phyloP scores from a whole-genome alignment of 2,329 filamentous ascomycete species.

The Sporothrix phasma region DNA sequence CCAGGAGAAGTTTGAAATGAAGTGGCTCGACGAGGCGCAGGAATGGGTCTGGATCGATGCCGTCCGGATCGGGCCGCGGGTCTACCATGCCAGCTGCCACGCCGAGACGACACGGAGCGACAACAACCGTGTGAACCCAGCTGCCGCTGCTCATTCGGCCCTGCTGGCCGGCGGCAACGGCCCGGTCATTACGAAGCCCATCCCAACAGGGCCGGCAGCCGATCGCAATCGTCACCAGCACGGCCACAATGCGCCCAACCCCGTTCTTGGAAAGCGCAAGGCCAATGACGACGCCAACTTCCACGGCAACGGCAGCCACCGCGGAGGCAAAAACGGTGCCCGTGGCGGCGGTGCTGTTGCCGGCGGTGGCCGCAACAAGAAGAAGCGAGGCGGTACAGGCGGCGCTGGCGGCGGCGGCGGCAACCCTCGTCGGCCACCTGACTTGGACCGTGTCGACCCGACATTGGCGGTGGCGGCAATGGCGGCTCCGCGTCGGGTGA shows the following conservation, averaged over 20 bases:
- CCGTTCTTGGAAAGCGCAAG: slow-evolving; percentile 14
- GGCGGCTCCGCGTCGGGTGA: background rate
- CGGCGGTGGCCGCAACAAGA: slow-evolving; percentile 16
- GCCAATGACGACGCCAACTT: background rate
- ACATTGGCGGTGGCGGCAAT: slow-evolving; percentile 17
- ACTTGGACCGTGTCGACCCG: slow-evolving; percentile 19
- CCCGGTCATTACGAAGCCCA: background rate
- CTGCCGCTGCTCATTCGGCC: slow-evolving; percentile 15
- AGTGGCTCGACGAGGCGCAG: slow-evolving; percentile 85
- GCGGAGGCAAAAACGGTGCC: background rate
- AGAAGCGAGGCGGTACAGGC: slow-evolving; percentile 17
- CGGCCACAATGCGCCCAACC: background rate
- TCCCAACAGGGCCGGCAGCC: slow-evolving; percentile 11
- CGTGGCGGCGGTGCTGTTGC: background rate
- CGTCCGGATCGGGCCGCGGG: slow-evolving; percentile 62
- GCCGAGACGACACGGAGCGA: slow-evolving; percentile 66
- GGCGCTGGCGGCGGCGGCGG: slow-evolving; percentile 13
- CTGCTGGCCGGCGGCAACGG: slow-evolving; percentile 2
- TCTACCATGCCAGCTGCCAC: slow-evolving; percentile 87
- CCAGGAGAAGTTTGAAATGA: slow-evolving; percentile 86
- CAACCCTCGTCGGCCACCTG: slow-evolving; percentile 14
- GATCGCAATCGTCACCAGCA: slow-evolving; percentile 8
- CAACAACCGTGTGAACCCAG: slow-evolving; percentile 24
- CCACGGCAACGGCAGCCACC: slow-evolving; percentile 1
- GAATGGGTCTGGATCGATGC: slow-evolving; percentile 97